phyloP scores from a whole-genome alignment of 768 basidiomycete genomes.

The Mrakia hoshinonis region DNA sequence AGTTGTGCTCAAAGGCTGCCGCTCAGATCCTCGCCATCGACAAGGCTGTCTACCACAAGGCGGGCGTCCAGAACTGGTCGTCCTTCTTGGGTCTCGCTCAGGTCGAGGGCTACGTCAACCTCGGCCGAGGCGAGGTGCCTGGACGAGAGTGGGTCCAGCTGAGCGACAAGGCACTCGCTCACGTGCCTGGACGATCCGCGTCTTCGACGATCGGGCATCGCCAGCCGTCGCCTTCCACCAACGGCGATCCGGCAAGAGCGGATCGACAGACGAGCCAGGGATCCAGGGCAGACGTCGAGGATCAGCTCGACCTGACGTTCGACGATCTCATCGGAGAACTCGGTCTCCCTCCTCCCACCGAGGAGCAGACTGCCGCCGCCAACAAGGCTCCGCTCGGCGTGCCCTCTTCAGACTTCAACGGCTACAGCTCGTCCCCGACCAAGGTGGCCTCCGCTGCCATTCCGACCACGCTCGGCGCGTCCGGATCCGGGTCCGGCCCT shows the following conservation, averaged over 20 bases:
- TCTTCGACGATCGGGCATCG: background rate
- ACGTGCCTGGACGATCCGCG: no score
- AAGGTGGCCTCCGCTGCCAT: background rate
- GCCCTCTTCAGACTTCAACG: background rate
- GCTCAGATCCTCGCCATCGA: background rate
- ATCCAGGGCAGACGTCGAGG: background rate
- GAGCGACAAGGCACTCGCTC: background rate
- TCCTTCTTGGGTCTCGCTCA: background rate
- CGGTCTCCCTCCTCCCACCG: background rate
- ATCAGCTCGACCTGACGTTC: background rate
- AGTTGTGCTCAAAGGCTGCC: background rate
- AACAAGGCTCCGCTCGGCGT: background rate
- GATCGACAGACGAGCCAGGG: no score
- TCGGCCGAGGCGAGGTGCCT: background rate
- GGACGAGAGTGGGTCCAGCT: slow-evolving; percentile 3
- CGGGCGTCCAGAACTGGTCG: background rate
- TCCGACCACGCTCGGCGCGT: background rate
- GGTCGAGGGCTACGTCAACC: background rate
- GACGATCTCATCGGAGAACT: background rate
- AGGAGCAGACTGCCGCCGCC: background rate
- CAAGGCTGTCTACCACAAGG: background rate
- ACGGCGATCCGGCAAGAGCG: no score
- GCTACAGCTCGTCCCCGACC: background rate
- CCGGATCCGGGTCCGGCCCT: background rate
- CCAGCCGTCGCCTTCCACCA: no score